Conservation (phyloP, 148 eudicot genomes). For the Nepenthes gracilis region DNA sequence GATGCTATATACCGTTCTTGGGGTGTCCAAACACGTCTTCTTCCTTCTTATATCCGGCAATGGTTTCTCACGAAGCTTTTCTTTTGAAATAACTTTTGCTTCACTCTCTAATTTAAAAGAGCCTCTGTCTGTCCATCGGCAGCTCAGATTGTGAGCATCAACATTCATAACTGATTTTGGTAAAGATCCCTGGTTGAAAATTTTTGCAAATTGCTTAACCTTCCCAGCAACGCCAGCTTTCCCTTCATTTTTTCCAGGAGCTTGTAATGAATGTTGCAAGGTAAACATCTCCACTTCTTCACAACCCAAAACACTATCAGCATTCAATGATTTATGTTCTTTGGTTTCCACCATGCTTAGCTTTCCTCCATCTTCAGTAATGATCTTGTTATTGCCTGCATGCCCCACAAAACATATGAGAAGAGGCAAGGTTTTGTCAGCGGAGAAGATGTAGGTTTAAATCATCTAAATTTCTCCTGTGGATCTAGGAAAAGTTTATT, state of each 20-base stretch:
- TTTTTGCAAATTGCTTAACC: constrained; percentile 69
- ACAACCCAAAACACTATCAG: constrained; percentile 9
- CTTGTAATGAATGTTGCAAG: constrained; percentile 12
- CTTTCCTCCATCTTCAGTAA: constrained; percentile 14
- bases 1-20: constrained; percentile 23
- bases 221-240: constrained; percentile 27
- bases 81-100: constrained; percentile 8
- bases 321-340: constrained; percentile 11
- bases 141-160: constrained; percentile 25
- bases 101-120: constrained; percentile 17
- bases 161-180: constrained; percentile 15
- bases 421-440: not conserved
- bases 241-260: constrained; percentile 8
- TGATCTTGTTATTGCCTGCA: constrained; percentile 21
- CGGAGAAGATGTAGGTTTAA: not conserved
- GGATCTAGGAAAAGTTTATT: not conserved
- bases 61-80: constrained; percentile 11
- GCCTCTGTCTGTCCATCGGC: constrained; percentile 25
- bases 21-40: constrained; percentile 14
- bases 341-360: constrained; percentile 13
- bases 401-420: not conserved
- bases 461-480: not conserved
- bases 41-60: constrained; percentile 11
- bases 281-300: constrained; percentile 20
- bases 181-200: constrained; percentile 47